Evolutionary conservation across 2,329 filamentous ascomycete genomes (phyloP).

Genomic region (Cladobotryum mycophilum): DNA sequence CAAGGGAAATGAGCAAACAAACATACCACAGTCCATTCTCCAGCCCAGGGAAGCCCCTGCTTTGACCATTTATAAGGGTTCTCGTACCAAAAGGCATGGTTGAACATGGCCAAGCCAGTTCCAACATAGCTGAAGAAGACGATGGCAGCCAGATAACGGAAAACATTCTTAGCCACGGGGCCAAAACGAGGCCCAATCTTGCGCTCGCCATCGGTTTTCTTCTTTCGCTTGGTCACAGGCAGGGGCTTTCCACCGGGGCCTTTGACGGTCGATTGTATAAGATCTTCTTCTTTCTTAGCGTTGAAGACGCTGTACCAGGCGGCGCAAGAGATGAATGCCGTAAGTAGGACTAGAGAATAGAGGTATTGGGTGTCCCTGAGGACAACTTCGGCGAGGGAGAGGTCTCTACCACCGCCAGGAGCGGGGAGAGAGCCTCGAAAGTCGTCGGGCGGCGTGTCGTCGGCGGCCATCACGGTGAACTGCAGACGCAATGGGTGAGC

Average conservation of each 20-base stretch:
- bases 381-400: slow-evolving; percentile 34
- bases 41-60: slow-evolving; percentile 62
- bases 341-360: slow-evolving; percentile 47
- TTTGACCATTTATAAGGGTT: slow-evolving; percentile 33
- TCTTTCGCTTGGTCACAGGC: slow-evolving; percentile 57
- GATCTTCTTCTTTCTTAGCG: slow-evolving; percentile 43
- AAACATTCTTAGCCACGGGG: slow-evolving; percentile 61
- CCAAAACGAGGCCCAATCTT: slow-evolving; percentile 51
- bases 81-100: slow-evolving; percentile 57
- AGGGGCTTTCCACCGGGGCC: slow-evolving; percentile 89
- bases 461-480: slow-evolving; percentile 31
- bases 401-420: slow-evolving; percentile 14
- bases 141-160: slow-evolving; percentile 67
- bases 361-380: slow-evolving; percentile 43
- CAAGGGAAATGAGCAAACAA: slow-evolving; percentile 14
- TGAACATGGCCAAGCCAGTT: slow-evolving; percentile 66
- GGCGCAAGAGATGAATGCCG: slow-evolving; percentile 45
- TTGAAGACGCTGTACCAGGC: slow-evolving; percentile 48
- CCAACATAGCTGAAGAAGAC: slow-evolving; percentile 69
- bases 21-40: slow-evolving; percentile 68
- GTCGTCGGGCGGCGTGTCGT: slow-evolving; percentile 25
- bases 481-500: slow-evolving; percentile 13
- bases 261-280: slow-evolving; percentile 43
- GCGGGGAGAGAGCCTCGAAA: slow-evolving; percentile 15
- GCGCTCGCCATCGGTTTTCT: slow-evolving; percentile 41